Base-by-base conservation (phyloP, 495 filamentous ascomycete genomes). In the Cercophora scortea region DNA sequence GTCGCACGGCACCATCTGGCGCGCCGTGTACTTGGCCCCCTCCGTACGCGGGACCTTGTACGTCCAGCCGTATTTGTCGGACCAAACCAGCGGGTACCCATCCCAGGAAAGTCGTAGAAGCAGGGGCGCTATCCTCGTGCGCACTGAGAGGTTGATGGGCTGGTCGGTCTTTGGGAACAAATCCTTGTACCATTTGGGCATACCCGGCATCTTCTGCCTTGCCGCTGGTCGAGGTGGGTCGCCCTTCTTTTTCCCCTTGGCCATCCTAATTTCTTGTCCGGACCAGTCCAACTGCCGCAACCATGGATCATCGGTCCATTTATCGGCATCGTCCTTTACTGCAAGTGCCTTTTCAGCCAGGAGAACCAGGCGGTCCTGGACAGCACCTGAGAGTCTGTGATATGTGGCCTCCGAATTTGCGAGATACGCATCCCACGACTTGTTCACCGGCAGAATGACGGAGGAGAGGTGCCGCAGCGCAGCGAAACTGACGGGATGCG, bases 401-500 rank as follows among this genome's bases (percentile, higher is more conserved):
- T 96, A 99, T 10, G 88, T 96, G 13, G 79, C 78, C 64, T 99
- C 94, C 0, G 94, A 84, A 41, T 82, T 87, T 13, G 70, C 71
- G 34, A 96, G 70, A 65, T 99, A 99, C 10, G 78, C 72, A 50
- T 90, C 76, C 94, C 94, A 99, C 0, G 85, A 82, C 56, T 85
- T 76, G 60, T 96, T 80, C 53, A 96, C 89, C 0, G 93, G 93
- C 32, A 99, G 74, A 51, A 96, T 94, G 45, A 95, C 89, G 6
- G 90, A 86, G 6, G 92, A 90, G 7, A 99, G 78, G 68, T 96
- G 90, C 41, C 94, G 80, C 32, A 97, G 77, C 10, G 93, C 92
- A 6, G 88, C 91, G 62, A 99, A 99, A 67, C 90, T 97, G 54
- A 97, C 93, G 3, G 93, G 94, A 70, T 99, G 94, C 4, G 94